Evolutionary conservation across 164 flowering plant species (phyloP).

Genomic region (Paratinospora sagittata): DNA sequence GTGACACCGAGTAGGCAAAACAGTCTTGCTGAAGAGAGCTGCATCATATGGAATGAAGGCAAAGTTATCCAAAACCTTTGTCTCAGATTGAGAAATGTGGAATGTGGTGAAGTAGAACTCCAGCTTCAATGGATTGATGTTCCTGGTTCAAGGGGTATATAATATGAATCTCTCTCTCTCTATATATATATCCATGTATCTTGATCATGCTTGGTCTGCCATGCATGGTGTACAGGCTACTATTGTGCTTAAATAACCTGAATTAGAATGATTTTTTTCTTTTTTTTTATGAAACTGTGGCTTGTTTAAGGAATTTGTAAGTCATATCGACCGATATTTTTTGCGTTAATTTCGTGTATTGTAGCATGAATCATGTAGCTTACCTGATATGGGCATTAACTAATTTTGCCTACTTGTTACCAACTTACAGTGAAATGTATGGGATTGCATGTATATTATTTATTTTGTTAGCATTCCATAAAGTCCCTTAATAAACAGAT

Average conservation of each 20-base stretch:
- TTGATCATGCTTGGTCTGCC: background rate
- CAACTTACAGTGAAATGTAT: background rate
- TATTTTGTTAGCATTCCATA: background rate
- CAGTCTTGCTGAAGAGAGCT: conserved; percentile 58
- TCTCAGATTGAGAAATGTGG: conserved; percentile 59
- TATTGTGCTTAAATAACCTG: too few species aligned
- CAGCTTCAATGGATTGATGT: conserved; percentile 69
- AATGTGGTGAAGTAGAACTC: conserved; percentile 64
- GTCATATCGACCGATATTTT: too few species aligned
- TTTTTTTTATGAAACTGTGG: too few species aligned
- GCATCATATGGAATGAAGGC: conserved; percentile 37
- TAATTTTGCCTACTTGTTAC: background rate
- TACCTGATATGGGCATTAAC: too few species aligned
- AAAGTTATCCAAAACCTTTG: conserved; percentile 45
- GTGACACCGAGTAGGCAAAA: conserved; percentile 41
- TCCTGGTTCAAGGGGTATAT: conserved; percentile 46
- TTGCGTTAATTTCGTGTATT: too few species aligned
- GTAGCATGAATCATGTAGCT: too few species aligned
- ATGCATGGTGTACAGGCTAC: background rate
- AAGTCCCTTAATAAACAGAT: too few species aligned
- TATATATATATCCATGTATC: too few species aligned
- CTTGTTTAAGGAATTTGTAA: too few species aligned
- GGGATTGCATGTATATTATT: background rate
- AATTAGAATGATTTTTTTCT: too few species aligned
- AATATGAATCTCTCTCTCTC: background rate